These are phyloP conservation scores for Pichia nanzhaoensis DNA, from an alignment of 805 yeast species.

Conservation along the genomic window DNA sequence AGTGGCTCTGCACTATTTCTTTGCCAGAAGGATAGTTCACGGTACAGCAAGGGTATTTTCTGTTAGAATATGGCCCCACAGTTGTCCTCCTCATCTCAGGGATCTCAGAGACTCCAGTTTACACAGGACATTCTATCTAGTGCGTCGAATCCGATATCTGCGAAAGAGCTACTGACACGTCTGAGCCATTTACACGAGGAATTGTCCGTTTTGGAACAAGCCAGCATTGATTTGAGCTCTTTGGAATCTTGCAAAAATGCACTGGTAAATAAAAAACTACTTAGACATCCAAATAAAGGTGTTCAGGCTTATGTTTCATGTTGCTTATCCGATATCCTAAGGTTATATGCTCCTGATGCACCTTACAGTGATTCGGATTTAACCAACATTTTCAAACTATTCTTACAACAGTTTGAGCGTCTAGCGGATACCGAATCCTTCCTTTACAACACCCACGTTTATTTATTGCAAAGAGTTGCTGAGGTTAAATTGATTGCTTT, in stretches of 20 bases:
- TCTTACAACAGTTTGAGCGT: slow-evolving; percentile 54
- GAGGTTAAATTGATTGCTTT: slow-evolving; percentile 53
- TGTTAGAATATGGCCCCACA: too few species aligned
- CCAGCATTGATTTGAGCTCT: slow-evolving; percentile 40
- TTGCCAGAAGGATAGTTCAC: too few species aligned
- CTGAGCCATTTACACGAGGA: slow-evolving; percentile 56
- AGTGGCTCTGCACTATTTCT: too few species aligned
- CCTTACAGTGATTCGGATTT: slow-evolving; percentile 67
- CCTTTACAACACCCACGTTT: slow-evolving; percentile 54
- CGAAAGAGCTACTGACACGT: slow-evolving; percentile 54
- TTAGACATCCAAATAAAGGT: slow-evolving; percentile 57
- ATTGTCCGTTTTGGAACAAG: slow-evolving; percentile 57
- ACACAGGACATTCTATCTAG: slow-evolving; percentile 42
- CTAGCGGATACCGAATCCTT: slow-evolving; percentile 48
- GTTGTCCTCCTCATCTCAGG: too few species aligned
- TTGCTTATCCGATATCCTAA: slow-evolving; percentile 65
- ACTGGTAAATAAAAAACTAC: slow-evolving; percentile 50
- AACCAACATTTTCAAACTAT: slow-evolving; percentile 56
- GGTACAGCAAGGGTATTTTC: too few species aligned
- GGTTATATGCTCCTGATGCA: slow-evolving; percentile 85
- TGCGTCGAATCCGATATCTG: slow-evolving; percentile 47
- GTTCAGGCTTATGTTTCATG: slow-evolving; percentile 67
- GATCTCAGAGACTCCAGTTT: slow-evolving; percentile 11
- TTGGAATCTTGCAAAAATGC: slow-evolving; percentile 42
- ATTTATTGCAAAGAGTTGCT: slow-evolving; percentile 59